Base-by-base conservation (phyloP, 2,329 filamentous ascomycete species). In the Thermoascus crustaceus region DNA sequence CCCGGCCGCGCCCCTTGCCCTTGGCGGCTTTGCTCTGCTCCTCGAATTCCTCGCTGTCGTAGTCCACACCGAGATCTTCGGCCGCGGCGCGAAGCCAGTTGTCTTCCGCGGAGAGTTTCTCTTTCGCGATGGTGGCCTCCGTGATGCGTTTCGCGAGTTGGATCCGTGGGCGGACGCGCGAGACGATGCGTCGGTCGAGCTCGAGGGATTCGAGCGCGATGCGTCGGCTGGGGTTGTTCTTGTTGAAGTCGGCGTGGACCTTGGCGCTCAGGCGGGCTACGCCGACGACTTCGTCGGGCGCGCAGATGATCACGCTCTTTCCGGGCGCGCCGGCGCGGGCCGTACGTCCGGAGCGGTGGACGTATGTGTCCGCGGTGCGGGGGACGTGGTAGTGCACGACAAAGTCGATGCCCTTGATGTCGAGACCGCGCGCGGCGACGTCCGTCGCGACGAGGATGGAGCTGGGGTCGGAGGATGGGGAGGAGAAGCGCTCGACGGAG, bases 331-430 rank as follows among this genome's bases (percentile, higher is more conserved):
- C 75, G 3, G 84, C 89, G 53, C 91, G 85, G 2, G 91, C 91
- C 1, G 91, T 96, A 45, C 91, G 84, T 8, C 91, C 91, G 1
- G 91, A 95, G 16, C 91, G 80, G 57, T 98, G 91, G 9, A 98
- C 88, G 55, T 98, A 98, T 31, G 82, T 82, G 58, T 96, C 89
- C 21, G 91, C 91, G 1, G 86, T 73, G 38, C 88, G 82, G 1
- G 91, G 91, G 0, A 95, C 80, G 60, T 98, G 89, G 64, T 98
- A 98, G 63, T 98, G 91, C 11, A 98, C 68, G 10, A 98, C 82
- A 9, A 94, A 73, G 48, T 95, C 83, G 30, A 96, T 86, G 21
- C 80, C 78, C 30, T 85, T 82, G 48, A 98, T 95, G 58, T 98
- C 91, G 31, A 98, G 78, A 61, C 91, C 91, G 42, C 89, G 80